A percentile compares a stretch with the other conserved stretches of the same genome.
These are phyloP conservation scores for Kazachstania taianensis DNA, from an alignment of 805 yeast genomes.

Conservation along the genomic window DNA sequence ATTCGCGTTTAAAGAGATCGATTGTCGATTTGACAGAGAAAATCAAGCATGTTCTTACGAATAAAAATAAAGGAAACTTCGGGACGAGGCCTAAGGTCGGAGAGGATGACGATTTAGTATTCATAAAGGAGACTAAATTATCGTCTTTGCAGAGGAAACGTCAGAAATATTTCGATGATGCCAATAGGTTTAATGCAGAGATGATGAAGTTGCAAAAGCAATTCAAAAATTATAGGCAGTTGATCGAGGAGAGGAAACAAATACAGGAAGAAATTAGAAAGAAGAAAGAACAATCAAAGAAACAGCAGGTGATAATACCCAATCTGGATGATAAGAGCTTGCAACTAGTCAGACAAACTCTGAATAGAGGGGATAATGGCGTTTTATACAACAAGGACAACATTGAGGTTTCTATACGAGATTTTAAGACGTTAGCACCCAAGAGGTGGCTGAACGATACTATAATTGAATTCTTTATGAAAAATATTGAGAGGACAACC, in stretches of 20 bases:
- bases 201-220: constrained; percentile 27
- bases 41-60: constrained; percentile 15
- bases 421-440: constrained; percentile 60
- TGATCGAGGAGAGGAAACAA: constrained; percentile 35
- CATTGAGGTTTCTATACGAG: constrained; percentile 56
- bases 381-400: constrained; percentile 26
- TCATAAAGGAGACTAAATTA: constrained; percentile 22
- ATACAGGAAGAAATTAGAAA: constrained; percentile 27
- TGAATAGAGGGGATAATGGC: constrained; percentile 22
- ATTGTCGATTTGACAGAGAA: constrained; percentile 22
- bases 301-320: constrained; percentile 20
- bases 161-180: constrained; percentile 12
- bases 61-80: not conserved
- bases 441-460: constrained; percentile 85
- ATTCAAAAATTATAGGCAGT: constrained; percentile 35
- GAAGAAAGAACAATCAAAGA: constrained; percentile 9
- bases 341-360: constrained; percentile 18
- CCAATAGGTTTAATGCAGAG: constrained; percentile 21
- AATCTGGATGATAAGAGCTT: constrained; percentile 17
- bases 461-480: constrained; percentile 73
- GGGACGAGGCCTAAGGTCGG: not conserved
- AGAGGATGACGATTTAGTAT: constrained; percentile 19
- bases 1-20: constrained; percentile 10
- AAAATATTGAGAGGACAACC: constrained; percentile 25
- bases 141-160: constrained; percentile 20